phyloP scores from a whole-genome alignment of 306 rosid species.

The Sindora glabra region DNA sequence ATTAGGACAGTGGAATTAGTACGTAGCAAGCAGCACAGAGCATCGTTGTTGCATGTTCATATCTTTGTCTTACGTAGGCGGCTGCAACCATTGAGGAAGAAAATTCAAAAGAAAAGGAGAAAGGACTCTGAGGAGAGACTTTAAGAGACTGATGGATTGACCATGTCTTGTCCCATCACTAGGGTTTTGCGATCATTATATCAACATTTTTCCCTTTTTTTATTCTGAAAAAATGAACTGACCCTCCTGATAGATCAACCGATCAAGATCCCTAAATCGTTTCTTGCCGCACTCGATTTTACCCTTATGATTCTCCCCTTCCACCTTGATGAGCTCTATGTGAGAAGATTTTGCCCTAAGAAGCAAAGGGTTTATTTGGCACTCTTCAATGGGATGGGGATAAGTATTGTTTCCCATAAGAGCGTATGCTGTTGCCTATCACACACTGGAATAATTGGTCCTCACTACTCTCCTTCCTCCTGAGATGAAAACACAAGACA shows the following conservation, averaged over 20 bases:
- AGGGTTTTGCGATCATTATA: conserved; percentile 21
- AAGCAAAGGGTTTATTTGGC: no score
- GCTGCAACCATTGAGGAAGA: neutral
- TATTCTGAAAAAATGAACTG: neutral
- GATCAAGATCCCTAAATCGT: neutral
- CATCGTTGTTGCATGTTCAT: conserved; percentile 13
- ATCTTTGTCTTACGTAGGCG: conserved; percentile 42
- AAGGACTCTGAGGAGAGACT: neutral
- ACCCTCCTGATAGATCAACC: neutral
- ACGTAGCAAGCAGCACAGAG: neutral
- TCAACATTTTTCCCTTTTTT: neutral
- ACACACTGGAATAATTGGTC: conserved; percentile 31
- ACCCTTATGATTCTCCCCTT: neutral
- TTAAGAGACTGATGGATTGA: conserved; percentile 20
- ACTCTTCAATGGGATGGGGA: conserved; percentile 1
- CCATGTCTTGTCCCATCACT: conserved; percentile 51
- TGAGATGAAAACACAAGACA: conserved; percentile 13
- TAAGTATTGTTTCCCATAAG: neutral
- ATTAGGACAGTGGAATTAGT: no score
- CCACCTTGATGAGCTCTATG: neutral
- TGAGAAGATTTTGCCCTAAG: neutral
- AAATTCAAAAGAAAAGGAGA: neutral
- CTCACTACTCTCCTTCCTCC: neutral
- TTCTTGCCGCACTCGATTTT: neutral
- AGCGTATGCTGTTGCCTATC: conserved; percentile 23